Conservation (phyloP, 148 eudicot genomes). For the Nepenthes gracilis region DNA sequence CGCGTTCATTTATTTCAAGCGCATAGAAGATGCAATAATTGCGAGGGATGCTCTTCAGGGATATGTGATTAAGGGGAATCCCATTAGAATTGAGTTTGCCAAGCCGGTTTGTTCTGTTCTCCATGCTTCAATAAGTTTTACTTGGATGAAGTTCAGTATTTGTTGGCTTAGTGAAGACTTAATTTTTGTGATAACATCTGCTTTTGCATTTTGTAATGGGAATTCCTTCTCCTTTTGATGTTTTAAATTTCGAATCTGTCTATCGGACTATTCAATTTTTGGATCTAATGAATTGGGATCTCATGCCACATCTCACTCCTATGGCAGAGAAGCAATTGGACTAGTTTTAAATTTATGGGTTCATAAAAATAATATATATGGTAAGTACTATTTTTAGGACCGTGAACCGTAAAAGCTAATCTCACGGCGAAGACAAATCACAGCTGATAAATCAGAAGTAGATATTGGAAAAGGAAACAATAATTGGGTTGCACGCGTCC, state of each 20-base stretch:
- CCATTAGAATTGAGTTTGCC: conserved; percentile 74
- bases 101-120: conserved; percentile 66
- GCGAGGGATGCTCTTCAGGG: conserved; percentile 59
- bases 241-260: neutral
- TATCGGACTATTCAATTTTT: too few relatives aligned
- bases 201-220: too few relatives aligned
- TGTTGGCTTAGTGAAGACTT: neutral
- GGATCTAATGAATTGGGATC: too few relatives aligned
- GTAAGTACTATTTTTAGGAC: too few relatives aligned
- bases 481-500: too few relatives aligned
- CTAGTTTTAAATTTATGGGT: neutral
- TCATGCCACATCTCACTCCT: neutral
- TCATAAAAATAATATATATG: too few relatives aligned
- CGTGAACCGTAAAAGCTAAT: too few relatives aligned
- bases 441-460: too few relatives aligned
- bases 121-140: conserved; percentile 6
- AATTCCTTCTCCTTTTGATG: neutral
- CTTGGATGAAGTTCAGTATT: neutral
- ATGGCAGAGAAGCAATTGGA: neutral
- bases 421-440: too few relatives aligned
- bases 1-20: conserved; percentile 56
- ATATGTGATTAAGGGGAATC: conserved; percentile 27
- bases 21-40: conserved; percentile 35
- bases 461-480: too few relatives aligned
- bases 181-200: too few relatives aligned